phyloP scores from a whole-genome alignment of 2,329 filamentous ascomycete species.

The Colletotrichum sp. region DNA sequence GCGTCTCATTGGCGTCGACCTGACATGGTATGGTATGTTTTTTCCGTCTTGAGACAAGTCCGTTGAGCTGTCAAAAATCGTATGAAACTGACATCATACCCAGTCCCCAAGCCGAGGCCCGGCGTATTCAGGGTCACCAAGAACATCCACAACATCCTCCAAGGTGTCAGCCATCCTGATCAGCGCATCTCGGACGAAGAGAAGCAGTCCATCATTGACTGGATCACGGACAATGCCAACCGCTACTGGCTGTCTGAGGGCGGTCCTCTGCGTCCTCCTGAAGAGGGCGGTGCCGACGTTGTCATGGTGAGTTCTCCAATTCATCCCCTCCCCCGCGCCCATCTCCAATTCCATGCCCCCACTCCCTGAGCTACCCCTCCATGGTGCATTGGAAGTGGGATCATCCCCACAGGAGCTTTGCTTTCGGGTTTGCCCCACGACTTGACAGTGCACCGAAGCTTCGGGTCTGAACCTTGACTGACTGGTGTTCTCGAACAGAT shows the following conservation, averaged over 20 bases:
- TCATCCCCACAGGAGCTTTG: conserved; percentile 13
- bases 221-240: conserved; percentile 76
- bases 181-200: conserved; percentile 69
- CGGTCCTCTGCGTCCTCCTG: conserved; percentile 68
- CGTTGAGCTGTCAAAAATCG: background rate
- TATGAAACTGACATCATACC: conserved; percentile 15
- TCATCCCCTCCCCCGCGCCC: background rate
- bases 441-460: background rate
- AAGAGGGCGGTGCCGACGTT: conserved; percentile 76
- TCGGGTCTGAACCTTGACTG: background rate
- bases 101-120: conserved; percentile 79
- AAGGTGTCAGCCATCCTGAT: conserved; percentile 72
- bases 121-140: conserved; percentile 85
- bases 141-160: conserved; percentile 87
- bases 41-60: background rate
- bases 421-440: background rate
- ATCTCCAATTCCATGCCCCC: conserved; percentile 4
- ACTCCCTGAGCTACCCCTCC: conserved; percentile 12
- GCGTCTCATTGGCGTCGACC: conserved; percentile 68
- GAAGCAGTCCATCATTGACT: conserved; percentile 67
- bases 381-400: background rate
- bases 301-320: conserved; percentile 58
- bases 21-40: conserved; percentile 71
- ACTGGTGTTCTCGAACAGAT: conserved; percentile 46
- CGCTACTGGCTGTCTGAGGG: conserved; percentile 75